A percentile compares a stretch with the other conserved stretches of the same genome.
Evolutionary conservation across 1,139 yeast genomes (phyloP).

Genomic region (Pichia kudriavzevii): DNA sequence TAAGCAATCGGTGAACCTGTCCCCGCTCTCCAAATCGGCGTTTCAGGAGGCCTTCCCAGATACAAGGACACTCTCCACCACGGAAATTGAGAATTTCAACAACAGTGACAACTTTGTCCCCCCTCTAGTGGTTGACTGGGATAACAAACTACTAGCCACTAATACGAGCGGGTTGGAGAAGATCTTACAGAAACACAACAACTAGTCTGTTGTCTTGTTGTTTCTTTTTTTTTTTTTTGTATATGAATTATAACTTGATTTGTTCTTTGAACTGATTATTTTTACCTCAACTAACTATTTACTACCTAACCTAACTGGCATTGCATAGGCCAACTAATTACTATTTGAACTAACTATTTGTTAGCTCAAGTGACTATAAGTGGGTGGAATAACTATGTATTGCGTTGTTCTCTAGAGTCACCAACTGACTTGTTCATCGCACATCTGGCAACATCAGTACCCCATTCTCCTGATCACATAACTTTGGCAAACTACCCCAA

Average conservation of each 20-base stretch:
- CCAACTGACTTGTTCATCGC: no score
- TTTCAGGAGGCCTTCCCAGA: slow-evolving; percentile 24
- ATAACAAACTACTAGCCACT: slow-evolving; percentile 44
- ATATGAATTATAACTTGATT: background rate
- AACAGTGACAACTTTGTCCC: slow-evolving; percentile 24
- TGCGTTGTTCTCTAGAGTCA: no score
- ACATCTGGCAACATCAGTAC: no score
- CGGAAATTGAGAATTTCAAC: slow-evolving; percentile 17
- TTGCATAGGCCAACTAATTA: no score
- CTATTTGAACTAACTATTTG: no score
- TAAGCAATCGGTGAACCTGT: slow-evolving; percentile 18
- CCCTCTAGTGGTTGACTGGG: slow-evolving; percentile 54
- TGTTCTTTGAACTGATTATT: no score
- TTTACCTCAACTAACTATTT: no score
- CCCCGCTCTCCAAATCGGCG: slow-evolving; percentile 24
- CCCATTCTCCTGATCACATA: slow-evolving; percentile 94
- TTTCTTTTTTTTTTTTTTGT: background rate
- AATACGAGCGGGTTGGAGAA: slow-evolving; percentile 32
- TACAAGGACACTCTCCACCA: slow-evolving; percentile 15
- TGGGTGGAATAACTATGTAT: no score
- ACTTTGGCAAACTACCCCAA: slow-evolving; percentile 84
- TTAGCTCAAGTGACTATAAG: no score
- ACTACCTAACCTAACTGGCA: no score
- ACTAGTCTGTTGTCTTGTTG: no score
- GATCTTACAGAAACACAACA: no score